A percentile compares a stretch with the other conserved stretches of the same genome.
Conservation (phyloP, 257 asterid genomes). For the Plantago major region DNA sequence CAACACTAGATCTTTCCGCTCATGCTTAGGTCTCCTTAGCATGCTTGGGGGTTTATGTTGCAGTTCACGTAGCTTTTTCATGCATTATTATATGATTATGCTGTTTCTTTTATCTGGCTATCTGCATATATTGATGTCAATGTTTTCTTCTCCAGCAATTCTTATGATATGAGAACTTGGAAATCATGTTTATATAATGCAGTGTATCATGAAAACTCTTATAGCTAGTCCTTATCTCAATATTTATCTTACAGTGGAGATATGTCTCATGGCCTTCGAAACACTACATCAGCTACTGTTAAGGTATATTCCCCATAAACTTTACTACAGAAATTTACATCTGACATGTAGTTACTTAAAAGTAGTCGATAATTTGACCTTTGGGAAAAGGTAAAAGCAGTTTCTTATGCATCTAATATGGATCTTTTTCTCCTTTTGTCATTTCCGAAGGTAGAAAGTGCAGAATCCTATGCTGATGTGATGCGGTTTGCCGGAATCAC, state of each 20-base stretch:
- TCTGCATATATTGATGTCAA: not conserved
- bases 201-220: slow-evolving; percentile 6
- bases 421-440: slow-evolving; percentile 7
- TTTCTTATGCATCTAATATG: not conserved
- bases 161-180: not conserved
- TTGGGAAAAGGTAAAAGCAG: too few species aligned
- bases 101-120: not conserved
- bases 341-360: not conserved
- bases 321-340: not conserved
- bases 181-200: slow-evolving; percentile 11
- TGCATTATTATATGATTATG: not conserved
- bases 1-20: not conserved
- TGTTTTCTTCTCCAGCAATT: too few species aligned
- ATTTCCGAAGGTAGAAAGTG: slow-evolving; percentile 51
- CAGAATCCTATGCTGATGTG: slow-evolving; percentile 63
- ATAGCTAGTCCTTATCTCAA: slow-evolving; percentile 23
- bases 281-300: slow-evolving; percentile 73
- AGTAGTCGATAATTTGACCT: too few species aligned
- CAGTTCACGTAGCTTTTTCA: not conserved
- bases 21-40: not conserved
- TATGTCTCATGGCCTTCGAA: slow-evolving; percentile 84
- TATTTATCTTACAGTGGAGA: slow-evolving; percentile 56
- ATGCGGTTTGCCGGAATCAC: slow-evolving; percentile 72
- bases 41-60: not conserved
- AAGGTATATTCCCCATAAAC: slow-evolving; percentile 41